Base-by-base conservation (phyloP, 169 alveolate genomes). In the Plasmodium sp. region DNA sequence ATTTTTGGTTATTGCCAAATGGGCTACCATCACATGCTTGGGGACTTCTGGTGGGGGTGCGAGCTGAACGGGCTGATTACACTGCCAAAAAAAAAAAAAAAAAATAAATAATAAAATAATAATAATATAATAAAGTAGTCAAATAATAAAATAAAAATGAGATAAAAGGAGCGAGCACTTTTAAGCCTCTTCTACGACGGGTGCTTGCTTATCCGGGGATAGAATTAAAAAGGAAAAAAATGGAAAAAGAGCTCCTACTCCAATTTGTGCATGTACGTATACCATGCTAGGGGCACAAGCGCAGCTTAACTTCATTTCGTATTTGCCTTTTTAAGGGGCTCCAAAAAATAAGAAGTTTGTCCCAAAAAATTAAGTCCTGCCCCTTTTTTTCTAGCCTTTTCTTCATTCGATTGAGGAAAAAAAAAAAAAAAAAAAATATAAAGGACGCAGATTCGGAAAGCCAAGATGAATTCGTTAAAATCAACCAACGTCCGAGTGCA, bases 401-500 rank as follows among this genome's bases (percentile, higher is more conserved):
- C 74, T 5, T 58, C 22, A 58, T n/a, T 58, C 22, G 7, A 22
- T 58, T 16, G 33, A 58, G 36, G n/a, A 62, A 9, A 0, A 62
- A 2, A 56, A 62, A 62, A 80, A 43, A 80, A 18, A 48, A 43
- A 5, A 45, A 22, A 80, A 41, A 18, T 83, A 36, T 34, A 56
- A 7, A 41, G 36, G 33, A 48, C 18, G 34, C 36, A 51, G n/a
- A 39, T 12, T 48, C 77, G 16, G 41, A 43, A 43, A 73, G 80
- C 74, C 16, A 39, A 16, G 54, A 88, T 88, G 90, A 67, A 48
- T 88, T 34, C 75, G 14, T 5, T 41, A 43, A 73, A 88, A 27
- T 62, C 81, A 5, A 72, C 94, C 34, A 88, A 77, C 33, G 27
- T 4, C 10, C 80, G 81, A 14, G 95, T 92, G 34, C 95, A 92